Percentiles rank a stretch among this genome's conserved stretches.
phyloP scores from a whole-genome alignment of 2,329 filamentous ascomycete species.

The Rhynchosporium graminicola region DNA sequence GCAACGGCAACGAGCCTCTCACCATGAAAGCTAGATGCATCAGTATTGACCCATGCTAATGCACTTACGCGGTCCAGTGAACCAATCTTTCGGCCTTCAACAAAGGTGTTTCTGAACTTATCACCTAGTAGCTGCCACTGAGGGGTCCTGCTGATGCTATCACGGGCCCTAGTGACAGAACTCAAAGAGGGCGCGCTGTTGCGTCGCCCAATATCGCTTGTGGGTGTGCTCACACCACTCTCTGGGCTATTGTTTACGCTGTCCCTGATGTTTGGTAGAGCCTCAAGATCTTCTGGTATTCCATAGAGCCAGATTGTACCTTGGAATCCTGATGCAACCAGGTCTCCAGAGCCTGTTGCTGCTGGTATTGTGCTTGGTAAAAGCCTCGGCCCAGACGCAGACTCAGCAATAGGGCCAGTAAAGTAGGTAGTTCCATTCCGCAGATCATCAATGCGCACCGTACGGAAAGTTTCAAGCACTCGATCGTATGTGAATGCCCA shows the following conservation, averaged over 20 bases:
- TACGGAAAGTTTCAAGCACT: conserved; percentile 75
- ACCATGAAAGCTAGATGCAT: conserved; percentile 49
- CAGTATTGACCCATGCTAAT: conserved; percentile 70
- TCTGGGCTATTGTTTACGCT: conserved; percentile 39
- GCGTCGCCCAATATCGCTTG: conserved; percentile 31
- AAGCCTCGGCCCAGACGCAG: conserved; percentile 56
- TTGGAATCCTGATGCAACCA: conserved; percentile 73
- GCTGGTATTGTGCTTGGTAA: conserved; percentile 70
- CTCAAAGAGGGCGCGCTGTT: conserved; percentile 39
- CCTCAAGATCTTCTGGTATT: conserved; percentile 71
- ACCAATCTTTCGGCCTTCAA: conserved; percentile 65
- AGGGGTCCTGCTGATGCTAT: conserved; percentile 47
- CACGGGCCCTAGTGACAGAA: conserved; percentile 29
- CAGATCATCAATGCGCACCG: conserved; percentile 73
- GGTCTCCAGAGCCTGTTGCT: conserved; percentile 67
- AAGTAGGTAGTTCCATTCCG: conserved; percentile 79
- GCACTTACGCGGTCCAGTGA: conserved; percentile 66
- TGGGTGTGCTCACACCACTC: conserved; percentile 36
- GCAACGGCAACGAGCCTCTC: conserved; percentile 71
- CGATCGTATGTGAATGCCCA: conserved; percentile 81
- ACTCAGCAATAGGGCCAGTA: conserved; percentile 63
- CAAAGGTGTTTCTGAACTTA: conserved; percentile 68
- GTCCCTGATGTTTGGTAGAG: conserved; percentile 49
- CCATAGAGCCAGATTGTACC: conserved; percentile 79
- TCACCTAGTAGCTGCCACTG: conserved; percentile 72